phyloP scores from a whole-genome alignment of 805 yeast genomes.

The Kazachstania martiniae region DNA sequence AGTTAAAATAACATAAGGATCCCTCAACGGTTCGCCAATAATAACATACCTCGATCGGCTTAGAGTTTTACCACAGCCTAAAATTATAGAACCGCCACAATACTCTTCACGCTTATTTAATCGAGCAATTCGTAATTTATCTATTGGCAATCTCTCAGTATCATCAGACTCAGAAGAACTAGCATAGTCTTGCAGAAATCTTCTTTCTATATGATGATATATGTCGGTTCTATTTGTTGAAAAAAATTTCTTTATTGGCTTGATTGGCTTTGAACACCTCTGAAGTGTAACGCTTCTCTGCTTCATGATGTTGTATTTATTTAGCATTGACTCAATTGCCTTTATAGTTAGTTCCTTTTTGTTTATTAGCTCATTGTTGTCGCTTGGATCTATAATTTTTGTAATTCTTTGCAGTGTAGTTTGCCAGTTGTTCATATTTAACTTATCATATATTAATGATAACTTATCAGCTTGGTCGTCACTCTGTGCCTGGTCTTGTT shows the following conservation, averaged over 20 bases:
- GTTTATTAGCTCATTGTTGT: slow-evolving; percentile 38
- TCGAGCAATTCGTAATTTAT: slow-evolving; percentile 13
- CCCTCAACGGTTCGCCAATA: slow-evolving; percentile 23
- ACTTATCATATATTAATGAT: slow-evolving; percentile 31
- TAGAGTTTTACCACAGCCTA: slow-evolving; percentile 6
- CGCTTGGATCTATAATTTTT: slow-evolving; percentile 35
- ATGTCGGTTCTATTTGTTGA: slow-evolving; percentile 15
- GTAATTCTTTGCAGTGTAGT: slow-evolving; percentile 38
- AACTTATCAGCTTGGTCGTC: slow-evolving; percentile 46
- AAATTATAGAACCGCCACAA: slow-evolving; percentile 19
- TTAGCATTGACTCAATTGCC: slow-evolving; percentile 32
- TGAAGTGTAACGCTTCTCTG: slow-evolving; percentile 10
- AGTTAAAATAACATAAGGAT: slow-evolving; percentile 19
- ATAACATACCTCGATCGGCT: slow-evolving; percentile 13
- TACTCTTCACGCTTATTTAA: slow-evolving; percentile 5
- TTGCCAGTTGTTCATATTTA: slow-evolving; percentile 39
- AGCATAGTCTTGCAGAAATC: slow-evolving; percentile 13
- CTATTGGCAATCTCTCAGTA: slow-evolving; percentile 7
- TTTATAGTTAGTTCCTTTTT: slow-evolving; percentile 43
- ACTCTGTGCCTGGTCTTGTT: slow-evolving; percentile 35
- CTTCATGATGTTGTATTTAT: slow-evolving; percentile 20
- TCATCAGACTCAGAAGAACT: slow-evolving; percentile 27
- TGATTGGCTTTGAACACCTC: slow-evolving; percentile 10
- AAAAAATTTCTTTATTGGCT: slow-evolving; percentile 10
- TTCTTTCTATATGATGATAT: slow-evolving; percentile 16